These are phyloP conservation scores for Nitzschia sp. DNA, from an alignment of 108 stramenopile genomes.

Conservation along the genomic window DNA sequence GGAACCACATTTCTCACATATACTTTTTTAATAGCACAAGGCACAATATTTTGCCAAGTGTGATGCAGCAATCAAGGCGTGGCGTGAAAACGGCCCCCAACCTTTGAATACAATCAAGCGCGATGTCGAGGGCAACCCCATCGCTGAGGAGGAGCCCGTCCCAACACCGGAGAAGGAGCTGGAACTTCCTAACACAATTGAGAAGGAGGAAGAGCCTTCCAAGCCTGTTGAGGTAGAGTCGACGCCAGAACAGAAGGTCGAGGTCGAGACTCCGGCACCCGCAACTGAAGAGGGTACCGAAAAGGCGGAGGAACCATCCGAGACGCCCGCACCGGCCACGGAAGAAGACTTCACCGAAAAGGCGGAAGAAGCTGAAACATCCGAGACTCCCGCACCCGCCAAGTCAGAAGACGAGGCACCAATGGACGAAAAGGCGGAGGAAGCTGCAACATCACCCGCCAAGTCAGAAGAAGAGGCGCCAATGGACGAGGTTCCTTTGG, in stretches of 20 bases:
- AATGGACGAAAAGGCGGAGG: background rate
- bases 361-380: background rate
- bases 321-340: too few relatives aligned
- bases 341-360: background rate
- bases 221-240: too few relatives aligned
- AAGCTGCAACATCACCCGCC: background rate
- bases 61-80: slow-evolving; percentile 52
- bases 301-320: background rate
- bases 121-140: slow-evolving; percentile 42
- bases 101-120: slow-evolving; percentile 62
- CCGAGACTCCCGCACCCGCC: background rate
- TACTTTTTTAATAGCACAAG: slow-evolving; percentile 23
- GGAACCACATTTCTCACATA: slow-evolving; percentile 1
- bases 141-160: slow-evolving; percentile 10
- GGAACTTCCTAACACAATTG: too few relatives aligned
- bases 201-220: too few relatives aligned
- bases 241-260: too few relatives aligned
- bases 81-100: slow-evolving; percentile 65
- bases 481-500: background rate
- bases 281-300: background rate
- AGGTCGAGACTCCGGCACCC: too few relatives aligned
- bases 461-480: background rate
- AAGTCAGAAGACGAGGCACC: background rate
- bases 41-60: slow-evolving; percentile 53
- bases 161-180: background rate